These are phyloP conservation scores for Pseudopyricularia javanii DNA, from an alignment of 2,329 filamentous ascomycete genomes.

Conservation along the genomic window DNA sequence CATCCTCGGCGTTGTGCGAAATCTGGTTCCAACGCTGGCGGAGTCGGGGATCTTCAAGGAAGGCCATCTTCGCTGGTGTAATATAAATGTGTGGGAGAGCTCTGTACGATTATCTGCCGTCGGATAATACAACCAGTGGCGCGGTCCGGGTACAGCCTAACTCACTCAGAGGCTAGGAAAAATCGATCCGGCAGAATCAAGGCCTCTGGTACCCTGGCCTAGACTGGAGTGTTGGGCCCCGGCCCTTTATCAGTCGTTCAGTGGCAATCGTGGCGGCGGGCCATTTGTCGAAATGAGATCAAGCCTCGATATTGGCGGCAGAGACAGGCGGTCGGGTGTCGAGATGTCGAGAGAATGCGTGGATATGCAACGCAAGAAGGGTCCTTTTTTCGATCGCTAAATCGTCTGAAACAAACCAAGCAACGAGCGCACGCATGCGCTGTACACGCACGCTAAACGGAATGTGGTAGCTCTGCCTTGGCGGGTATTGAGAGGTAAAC, in stretches of 20 bases:
- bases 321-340: background rate
- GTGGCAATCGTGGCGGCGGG: background rate
- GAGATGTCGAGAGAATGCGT: background rate
- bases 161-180: too few species aligned
- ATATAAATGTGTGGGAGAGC: background rate
- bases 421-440: background rate
- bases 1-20: constrained; percentile 74
- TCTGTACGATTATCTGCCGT: background rate
- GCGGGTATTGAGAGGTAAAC: too few species aligned
- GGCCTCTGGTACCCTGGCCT: background rate
- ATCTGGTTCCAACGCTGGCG: constrained; percentile 85
- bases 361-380: background rate
- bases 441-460: too few species aligned
- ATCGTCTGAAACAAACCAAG: background rate
- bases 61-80: constrained; percentile 32
- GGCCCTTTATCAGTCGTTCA: background rate
- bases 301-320: background rate
- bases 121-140: background rate
- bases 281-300: background rate
- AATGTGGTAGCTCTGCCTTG: too few species aligned
- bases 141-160: background rate
- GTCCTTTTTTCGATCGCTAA: background rate
- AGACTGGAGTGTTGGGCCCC: background rate
- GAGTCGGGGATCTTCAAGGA: constrained; percentile 72
- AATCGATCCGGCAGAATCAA: too few species aligned